A percentile compares a stretch with the other conserved stretches of the same genome.
phyloP scores from a whole-genome alignment of 2,329 filamentous ascomycete genomes.

The Chrysosphaeria jannelii region DNA sequence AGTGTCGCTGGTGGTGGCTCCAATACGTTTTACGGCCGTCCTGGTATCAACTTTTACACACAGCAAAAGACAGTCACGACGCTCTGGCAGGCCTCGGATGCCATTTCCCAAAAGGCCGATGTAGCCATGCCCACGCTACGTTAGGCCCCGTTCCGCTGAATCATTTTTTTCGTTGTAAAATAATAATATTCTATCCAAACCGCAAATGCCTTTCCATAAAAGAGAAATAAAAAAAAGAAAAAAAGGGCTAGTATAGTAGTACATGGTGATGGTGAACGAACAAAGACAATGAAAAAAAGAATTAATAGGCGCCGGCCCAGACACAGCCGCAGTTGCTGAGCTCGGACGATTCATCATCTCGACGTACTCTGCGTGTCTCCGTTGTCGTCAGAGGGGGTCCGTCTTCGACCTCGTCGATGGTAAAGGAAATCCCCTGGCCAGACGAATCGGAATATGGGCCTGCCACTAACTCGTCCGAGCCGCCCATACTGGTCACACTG shows the following conservation, averaged over 20 bases:
- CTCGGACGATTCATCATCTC: constrained; percentile 6
- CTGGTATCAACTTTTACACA: constrained; percentile 82
- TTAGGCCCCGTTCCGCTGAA: no score
- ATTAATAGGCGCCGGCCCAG: constrained; percentile 9
- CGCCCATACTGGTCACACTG: constrained; percentile 10
- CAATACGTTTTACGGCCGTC: constrained; percentile 84
- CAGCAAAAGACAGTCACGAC: constrained; percentile 94
- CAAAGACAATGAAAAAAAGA: neutral
- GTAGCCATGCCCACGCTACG: constrained; percentile 47
- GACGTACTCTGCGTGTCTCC: neutral
- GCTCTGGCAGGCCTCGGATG: constrained; percentile 66
- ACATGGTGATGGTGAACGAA: neutral
- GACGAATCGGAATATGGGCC: constrained; percentile 10
- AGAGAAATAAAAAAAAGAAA: neutral
- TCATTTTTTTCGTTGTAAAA: no score
- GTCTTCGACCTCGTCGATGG: constrained; percentile 14
- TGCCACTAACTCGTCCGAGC: constrained; percentile 9
- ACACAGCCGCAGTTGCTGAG: constrained; percentile 22
- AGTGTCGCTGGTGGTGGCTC: constrained; percentile 73
- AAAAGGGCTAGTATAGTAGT: neutral
- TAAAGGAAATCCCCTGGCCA: constrained; percentile 13
- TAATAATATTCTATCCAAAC: no score
- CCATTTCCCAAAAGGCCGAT: constrained; percentile 54
- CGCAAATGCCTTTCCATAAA: neutral
- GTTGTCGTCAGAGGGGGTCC: constrained; percentile 3